Evolutionary conservation across 257 asterid genomes (phyloP), one percentile per base, ranked within the genome.

Genomic region (Solanum corneliomulleri): DNA sequence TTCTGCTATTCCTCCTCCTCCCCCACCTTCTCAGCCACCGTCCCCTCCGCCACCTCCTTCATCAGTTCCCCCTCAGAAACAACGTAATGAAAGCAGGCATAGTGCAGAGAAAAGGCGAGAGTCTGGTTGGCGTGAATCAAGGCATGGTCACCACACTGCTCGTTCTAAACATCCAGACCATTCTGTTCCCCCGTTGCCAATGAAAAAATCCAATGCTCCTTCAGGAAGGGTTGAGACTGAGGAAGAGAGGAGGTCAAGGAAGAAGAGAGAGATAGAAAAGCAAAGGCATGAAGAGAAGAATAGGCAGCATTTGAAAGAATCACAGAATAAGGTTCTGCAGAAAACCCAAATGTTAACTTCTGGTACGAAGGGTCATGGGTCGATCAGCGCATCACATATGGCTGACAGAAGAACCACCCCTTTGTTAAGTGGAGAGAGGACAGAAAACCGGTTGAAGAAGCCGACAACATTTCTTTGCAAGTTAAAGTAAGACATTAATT

Each of bases 401-500:
- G 98, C 96, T 25, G 99, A 97, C 81, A 89, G 94, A 87, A 93
- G 93, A 93, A 94, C 95, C 76, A 86, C 94, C 84, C 95, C 95
- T 12, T 89, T 97, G 88, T 88, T 97, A 80, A 91, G 93, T 70
- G 92, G 97, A 21, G 99, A 94, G 85, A 93, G 96, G 90, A 91
- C 91, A 13, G 99, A 97, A 84, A 97, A 96, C 90, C 95, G 99
- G 85, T 91, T 97, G 90, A 96, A 96, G 96, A 97, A 96, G 90
- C 99, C 99, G 7, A 95, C 99, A 15, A 95, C 99, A 7, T 97
- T 97, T 87, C 93, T 97, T 91, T 97, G 99, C 99, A 97, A 97
- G 94, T 87, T 97, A 92, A 95, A 96, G 99, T 97, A 91, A 94
- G 98, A 41, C 88, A n/a, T 87, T 77, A 80, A 83, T 75, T 88